Evolutionary conservation across 75 land plant species (phyloP), one percentile per base, ranked within the genome.

Genomic region (Pinus albicaulis): DNA sequence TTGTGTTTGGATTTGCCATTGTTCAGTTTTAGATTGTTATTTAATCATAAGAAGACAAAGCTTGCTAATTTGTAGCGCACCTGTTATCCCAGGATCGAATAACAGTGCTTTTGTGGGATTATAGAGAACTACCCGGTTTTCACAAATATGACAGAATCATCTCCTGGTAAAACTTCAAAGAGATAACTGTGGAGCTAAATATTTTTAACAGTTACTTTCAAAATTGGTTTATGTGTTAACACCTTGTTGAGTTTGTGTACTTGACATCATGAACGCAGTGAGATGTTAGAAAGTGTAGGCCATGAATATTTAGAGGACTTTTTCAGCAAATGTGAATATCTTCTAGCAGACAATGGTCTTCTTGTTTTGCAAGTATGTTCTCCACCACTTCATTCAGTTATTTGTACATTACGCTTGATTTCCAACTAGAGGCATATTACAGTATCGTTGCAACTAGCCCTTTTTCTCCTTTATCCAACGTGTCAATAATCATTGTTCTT

Each of bases 61-160:
- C 44, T 41, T 41, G 44, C 44, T 41, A 41, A 41, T 41, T 41
- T 41, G 44, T 41, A 41, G 7, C 5, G 44, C 44, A 41, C 7
- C 44, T 41, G 44, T 41, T 41, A 41, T 41, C 44, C 14, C 87
- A 96, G 99, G 99, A 94, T 57, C 69, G 72, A 22, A 97, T 97
- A 26, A 89, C 65, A 48, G 84, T 94, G 66, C 73, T 90, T 34
- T 74, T 97, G 17, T 90, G 89, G 65, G 98, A 94, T 74, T 97
- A 97, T 71, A 91, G 99, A 48, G 73, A 74, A n/a, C 26, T 85
- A 25, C 77, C 61, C 14, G 83, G 79, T 20, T 68, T 60, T 74
- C 82, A 84, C 34, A 85, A 85, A 76, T 87, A 77, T 63, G 66
- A 87, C 62, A 78, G 89, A 59, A 87, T 87, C 66, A 75, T 87